A percentile compares a stretch with the other conserved stretches of the same genome.
phyloP scores from a whole-genome alignment of 306 rosid species.

The Cicer cuneatum region DNA sequence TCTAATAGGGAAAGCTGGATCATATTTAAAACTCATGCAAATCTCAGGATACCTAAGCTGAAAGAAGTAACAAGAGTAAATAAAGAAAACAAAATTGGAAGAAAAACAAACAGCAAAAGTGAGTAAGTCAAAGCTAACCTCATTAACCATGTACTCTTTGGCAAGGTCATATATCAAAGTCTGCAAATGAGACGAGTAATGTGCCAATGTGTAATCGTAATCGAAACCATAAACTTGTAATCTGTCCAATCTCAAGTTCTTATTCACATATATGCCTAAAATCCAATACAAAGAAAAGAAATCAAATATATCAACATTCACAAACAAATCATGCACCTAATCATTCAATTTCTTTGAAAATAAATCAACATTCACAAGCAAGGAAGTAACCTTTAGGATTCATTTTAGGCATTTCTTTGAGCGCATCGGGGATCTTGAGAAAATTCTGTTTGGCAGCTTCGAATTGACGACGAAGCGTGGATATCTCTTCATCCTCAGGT shows the following conservation, averaged over 20 bases:
- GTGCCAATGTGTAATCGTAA: conserved; percentile 94
- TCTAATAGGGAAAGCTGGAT: conserved; percentile 89
- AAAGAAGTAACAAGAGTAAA: conserved; percentile 46
- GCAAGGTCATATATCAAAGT: conserved; percentile 94
- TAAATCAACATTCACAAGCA: not conserved
- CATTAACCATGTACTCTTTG: conserved; percentile 81
- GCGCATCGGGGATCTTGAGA: conserved; percentile 64
- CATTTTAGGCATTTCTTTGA: conserved; percentile 72
- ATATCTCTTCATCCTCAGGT: conserved; percentile 58
- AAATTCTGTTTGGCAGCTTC: conserved; percentile 71
- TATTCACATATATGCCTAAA: conserved; percentile 88
- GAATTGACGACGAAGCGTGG: conserved; percentile 64
- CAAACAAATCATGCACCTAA: not conserved
- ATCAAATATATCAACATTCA: conserved; percentile 34
- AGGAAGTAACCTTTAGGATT: conserved; percentile 73
- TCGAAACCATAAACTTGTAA: conserved; percentile 93
- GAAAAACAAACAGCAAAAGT: conserved; percentile 23
- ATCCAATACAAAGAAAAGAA: conserved; percentile 10
- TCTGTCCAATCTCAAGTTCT: conserved; percentile 77
- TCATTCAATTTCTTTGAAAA: conserved; percentile 4
- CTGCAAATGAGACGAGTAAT: conserved; percentile 83
- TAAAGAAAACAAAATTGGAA: conserved; percentile 29
- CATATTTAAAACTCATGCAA: conserved; percentile 76
- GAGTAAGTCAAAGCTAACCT: conserved; percentile 56
- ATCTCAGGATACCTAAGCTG: conserved; percentile 87